Percentiles rank a stretch among this genome's conserved stretches.
phyloP scores from a whole-genome alignment of 345 rosid species.

The Dipteronia dyeriana region DNA sequence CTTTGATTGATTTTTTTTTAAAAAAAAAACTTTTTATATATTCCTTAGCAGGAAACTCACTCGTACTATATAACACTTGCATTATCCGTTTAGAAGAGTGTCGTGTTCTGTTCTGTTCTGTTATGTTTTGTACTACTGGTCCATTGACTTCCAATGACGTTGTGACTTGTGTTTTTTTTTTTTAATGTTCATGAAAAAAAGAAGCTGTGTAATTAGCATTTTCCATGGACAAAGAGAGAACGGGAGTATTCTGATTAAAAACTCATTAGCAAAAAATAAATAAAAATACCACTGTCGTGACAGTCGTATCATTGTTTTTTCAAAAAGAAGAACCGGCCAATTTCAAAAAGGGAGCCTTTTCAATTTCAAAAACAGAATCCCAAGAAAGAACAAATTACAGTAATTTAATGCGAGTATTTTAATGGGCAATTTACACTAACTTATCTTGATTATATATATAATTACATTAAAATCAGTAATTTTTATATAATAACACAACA shows the following conservation, averaged over 20 bases:
- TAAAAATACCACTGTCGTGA: too few relatives aligned
- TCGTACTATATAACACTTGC: background rate
- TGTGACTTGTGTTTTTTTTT: background rate
- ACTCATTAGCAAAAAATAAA: too few relatives aligned
- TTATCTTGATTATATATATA: too few relatives aligned
- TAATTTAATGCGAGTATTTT: too few relatives aligned
- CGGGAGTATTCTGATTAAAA: too few relatives aligned
- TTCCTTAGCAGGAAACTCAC: background rate
- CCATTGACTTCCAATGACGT: background rate
- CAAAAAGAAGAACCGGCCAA: background rate
- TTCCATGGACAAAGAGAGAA: too few relatives aligned
- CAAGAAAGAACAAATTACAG: background rate
- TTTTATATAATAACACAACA: too few relatives aligned
- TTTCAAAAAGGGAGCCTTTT: background rate
- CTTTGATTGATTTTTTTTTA: background rate
- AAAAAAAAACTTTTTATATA: background rate
- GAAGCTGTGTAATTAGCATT: too few relatives aligned
- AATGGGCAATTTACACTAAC: too few relatives aligned
- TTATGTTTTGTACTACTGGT: background rate
- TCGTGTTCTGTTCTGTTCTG: background rate
- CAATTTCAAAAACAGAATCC: slow-evolving; percentile 1
- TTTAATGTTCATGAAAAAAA: too few relatives aligned
- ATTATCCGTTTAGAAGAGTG: background rate
- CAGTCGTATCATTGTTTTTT: background rate
- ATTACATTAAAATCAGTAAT: too few relatives aligned